These are phyloP conservation scores for Penstemon davidsonii DNA, from an alignment of 257 asterid genomes.

Conservation along the genomic window DNA sequence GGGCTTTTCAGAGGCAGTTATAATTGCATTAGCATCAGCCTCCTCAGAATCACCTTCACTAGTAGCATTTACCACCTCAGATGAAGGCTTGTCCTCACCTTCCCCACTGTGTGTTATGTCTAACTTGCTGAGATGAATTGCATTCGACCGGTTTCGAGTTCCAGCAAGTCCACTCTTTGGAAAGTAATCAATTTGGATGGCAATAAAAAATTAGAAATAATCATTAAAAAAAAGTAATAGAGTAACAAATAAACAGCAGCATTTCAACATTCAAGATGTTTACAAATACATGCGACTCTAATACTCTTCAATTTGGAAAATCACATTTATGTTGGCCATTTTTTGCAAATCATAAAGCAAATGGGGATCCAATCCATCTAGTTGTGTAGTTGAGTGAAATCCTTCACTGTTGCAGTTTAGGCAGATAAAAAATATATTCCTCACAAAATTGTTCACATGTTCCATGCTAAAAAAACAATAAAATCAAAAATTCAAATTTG, in stretches of 20 bases:
- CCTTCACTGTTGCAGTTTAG: neutral
- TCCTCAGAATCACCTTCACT: conserved; percentile 42
- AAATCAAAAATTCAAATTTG: conserved; percentile 1
- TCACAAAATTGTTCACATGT: neutral
- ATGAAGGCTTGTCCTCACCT: conserved; percentile 45
- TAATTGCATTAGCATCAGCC: conserved; percentile 47
- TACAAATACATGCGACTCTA: neutral
- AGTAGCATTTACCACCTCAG: conserved; percentile 62
- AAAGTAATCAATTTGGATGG: conserved; percentile 15
- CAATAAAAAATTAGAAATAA: conserved; percentile 21
- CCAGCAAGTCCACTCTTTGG: conserved; percentile 44
- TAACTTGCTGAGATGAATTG: conserved; percentile 40
- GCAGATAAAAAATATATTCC: neutral
- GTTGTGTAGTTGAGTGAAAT: neutral
- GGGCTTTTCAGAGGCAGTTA: conserved; percentile 30
- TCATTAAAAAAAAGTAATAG: conserved; percentile 4
- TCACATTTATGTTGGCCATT: too few relatives aligned
- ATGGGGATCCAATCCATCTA: neutral
- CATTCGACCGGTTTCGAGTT: conserved; percentile 37
- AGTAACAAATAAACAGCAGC: conserved; percentile 13
- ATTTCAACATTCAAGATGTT: conserved; percentile 15
- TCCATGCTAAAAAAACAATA: conserved; percentile 6
- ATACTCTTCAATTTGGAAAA: neutral
- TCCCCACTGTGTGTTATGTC: conserved; percentile 39
- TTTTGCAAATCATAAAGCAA: neutral